phyloP scores from a whole-genome alignment of 1,284 basidiomycete genomes.

The Mycena sp. region DNA sequence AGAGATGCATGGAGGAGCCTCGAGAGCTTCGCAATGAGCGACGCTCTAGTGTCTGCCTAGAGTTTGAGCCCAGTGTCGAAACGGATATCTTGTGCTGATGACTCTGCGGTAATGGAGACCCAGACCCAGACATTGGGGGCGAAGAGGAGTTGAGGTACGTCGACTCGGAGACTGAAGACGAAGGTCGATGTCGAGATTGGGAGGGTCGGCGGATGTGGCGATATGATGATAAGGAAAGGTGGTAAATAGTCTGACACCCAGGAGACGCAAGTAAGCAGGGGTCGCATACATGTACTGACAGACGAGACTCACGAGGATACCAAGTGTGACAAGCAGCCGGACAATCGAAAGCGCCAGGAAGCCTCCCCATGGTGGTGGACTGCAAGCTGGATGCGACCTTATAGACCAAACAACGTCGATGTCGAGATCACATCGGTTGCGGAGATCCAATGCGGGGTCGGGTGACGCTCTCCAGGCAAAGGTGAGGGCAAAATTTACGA shows the following conservation, averaged over 20 bases:
- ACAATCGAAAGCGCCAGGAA: constrained; percentile 63
- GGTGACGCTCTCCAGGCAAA: constrained; percentile 55
- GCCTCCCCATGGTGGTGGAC: constrained; percentile 52
- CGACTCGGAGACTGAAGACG: constrained; percentile 36
- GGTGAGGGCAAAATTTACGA: constrained; percentile 63
- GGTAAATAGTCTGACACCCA: constrained; percentile 49
- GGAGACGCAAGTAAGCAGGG: constrained; percentile 24
- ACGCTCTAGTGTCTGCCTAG: constrained; percentile 37
- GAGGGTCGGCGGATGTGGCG: constrained; percentile 40
- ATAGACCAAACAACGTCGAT: constrained; percentile 72
- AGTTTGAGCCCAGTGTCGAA: constrained; percentile 38
- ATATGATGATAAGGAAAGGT: constrained; percentile 45
- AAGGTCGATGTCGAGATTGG: constrained; percentile 30
- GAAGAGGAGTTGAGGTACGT: constrained; percentile 27
- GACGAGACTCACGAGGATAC: constrained; percentile 56
- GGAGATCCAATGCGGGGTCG: constrained; percentile 49
- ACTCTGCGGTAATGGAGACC: not conserved
- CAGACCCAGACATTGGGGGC: constrained; percentile 36
- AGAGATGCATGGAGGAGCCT: not conserved
- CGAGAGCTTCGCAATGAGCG: constrained; percentile 28
- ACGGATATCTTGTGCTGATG: not conserved
- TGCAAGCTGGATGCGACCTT: constrained; percentile 41
- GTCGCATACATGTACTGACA: constrained; percentile 35
- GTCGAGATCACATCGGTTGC: constrained; percentile 64
- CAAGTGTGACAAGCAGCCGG: constrained; percentile 60